phyloP scores from a whole-genome alignment of 768 basidiomycete species.

The Lactarius sanguifluus region DNA sequence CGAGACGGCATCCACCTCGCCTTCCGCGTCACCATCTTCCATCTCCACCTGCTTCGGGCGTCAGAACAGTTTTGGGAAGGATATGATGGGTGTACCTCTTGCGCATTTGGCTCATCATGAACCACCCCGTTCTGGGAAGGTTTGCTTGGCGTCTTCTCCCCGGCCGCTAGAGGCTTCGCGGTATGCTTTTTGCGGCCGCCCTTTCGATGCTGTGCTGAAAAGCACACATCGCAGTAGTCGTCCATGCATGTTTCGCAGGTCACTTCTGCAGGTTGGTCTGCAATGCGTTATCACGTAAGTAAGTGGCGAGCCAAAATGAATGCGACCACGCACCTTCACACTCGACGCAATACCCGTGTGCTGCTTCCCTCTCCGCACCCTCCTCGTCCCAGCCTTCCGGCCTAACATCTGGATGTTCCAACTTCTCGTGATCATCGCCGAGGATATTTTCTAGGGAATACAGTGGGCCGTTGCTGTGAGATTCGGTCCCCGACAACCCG shows the following conservation, averaged over 20 bases:
- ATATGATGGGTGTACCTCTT: constrained; percentile 19
- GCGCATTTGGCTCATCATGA: constrained; percentile 33
- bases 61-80: constrained; percentile 29
- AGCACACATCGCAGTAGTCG: constrained; percentile 82
- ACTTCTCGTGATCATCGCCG: constrained; percentile 55
- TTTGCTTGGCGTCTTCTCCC: constrained; percentile 28
- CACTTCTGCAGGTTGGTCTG: constrained; percentile 83
- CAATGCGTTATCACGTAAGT: constrained; percentile 9
- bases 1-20: constrained; percentile 37
- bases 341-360: constrained; percentile 75
- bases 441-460: constrained; percentile 76
- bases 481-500: constrained; percentile 17
- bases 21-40: constrained; percentile 41
- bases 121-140: constrained; percentile 23
- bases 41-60: constrained; percentile 38
- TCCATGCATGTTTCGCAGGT: constrained; percentile 72
- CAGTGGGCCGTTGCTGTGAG: constrained; percentile 18
- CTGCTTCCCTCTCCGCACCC: constrained; percentile 42
- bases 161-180: constrained; percentile 45
- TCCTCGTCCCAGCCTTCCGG: constrained; percentile 71
- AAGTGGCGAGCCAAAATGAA: not conserved
- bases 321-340: constrained; percentile 68
- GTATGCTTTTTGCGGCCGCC: constrained; percentile 69
- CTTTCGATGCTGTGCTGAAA: constrained; percentile 80
- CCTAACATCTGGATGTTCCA: constrained; percentile 55